Base-by-base conservation (phyloP, 23 red algal genomes). In the Gracilaria vermiculophylla region DNA sequence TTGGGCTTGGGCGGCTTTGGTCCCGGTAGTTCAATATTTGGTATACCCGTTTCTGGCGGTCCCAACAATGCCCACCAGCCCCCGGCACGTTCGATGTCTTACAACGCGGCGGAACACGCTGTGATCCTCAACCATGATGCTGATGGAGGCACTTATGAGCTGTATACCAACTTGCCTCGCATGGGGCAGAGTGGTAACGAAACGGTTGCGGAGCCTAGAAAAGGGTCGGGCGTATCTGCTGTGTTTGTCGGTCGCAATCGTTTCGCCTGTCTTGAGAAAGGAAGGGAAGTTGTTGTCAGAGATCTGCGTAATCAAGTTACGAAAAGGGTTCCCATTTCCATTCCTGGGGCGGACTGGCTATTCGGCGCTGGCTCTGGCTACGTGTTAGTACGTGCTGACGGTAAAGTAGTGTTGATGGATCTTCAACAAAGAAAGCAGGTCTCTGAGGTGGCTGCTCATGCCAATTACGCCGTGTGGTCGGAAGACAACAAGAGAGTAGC, bases 211-310 rank as follows among this genome's bases (percentile, higher is more conserved):
- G 97, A 99, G 43, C 88, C 93, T 12, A 81, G 93, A 54, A 85
- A 88, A 53, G 92, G 92, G 7, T 78, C 75, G 11, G 97, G 92
- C 9, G 71, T 89, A 11, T 80, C 80, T 24, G 92, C 97, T 27
- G 93, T 95, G 61, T 95, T 99, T 66, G 92, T 99, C 8, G 97
- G 97, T 43, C 76, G 93, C 43, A 95, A 95, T 67, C 93, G 97
- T 17, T 96, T 95, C 81, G 92, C 93, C 13, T 87, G 80, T 19
- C 77, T 99, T 29, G 93, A 95, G 13, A 82, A 91, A 67, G 90
- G 83, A 54, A 90, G 80, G 29, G 88, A 95, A 51, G 90, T 86
- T 24, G 57, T 99, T 87, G 75, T 99, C 28, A 82, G 94, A 61
- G 97, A 99, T 64, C 76, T 99, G 6, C 89, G 80, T 27, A 95